Evolutionary conservation across 2,329 filamentous ascomycete genomes (phyloP).

Genomic region (Clarireedia homoeocarpa): DNA sequence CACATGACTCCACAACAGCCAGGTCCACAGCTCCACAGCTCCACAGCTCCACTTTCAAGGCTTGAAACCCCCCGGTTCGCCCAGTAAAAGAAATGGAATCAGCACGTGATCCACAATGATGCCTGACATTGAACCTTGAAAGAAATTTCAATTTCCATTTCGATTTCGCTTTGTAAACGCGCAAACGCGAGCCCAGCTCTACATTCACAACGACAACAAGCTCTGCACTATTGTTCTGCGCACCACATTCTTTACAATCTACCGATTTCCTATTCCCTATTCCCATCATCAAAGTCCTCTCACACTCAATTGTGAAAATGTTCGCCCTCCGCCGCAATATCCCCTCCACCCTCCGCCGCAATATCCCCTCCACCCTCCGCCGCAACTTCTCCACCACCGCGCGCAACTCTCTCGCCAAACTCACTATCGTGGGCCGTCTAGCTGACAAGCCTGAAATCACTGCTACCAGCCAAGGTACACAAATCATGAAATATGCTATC

Average conservation of each 20-base stretch:
- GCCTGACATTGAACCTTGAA: too few species aligned
- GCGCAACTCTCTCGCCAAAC: conserved; percentile 58
- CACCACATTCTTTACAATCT: background rate
- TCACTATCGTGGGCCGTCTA: conserved; percentile 82
- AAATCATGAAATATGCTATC: conserved; percentile 70
- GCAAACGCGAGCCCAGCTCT: background rate
- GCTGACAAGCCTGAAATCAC: conserved; percentile 70
- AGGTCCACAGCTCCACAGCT: too few species aligned
- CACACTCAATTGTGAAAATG: conserved; percentile 15
- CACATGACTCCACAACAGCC: too few species aligned
- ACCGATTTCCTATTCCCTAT: background rate
- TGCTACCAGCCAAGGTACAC: conserved; percentile 60
- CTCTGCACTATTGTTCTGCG: too few species aligned
- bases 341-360: conserved; percentile 39
- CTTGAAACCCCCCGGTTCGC: background rate
- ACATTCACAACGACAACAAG: background rate
- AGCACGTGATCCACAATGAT: too few species aligned
- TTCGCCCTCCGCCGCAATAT: conserved; percentile 33
- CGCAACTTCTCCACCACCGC: conserved; percentile 70
- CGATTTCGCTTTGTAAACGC: background rate
- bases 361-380: conserved; percentile 35
- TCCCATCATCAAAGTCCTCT: background rate
- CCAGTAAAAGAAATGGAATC: too few species aligned
- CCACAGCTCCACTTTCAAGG: too few species aligned
- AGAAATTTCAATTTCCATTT: too few species aligned